phyloP scores from a whole-genome alignment of 371 early-diverging fungal species.

The Syncephalastrum monosporum region DNA sequence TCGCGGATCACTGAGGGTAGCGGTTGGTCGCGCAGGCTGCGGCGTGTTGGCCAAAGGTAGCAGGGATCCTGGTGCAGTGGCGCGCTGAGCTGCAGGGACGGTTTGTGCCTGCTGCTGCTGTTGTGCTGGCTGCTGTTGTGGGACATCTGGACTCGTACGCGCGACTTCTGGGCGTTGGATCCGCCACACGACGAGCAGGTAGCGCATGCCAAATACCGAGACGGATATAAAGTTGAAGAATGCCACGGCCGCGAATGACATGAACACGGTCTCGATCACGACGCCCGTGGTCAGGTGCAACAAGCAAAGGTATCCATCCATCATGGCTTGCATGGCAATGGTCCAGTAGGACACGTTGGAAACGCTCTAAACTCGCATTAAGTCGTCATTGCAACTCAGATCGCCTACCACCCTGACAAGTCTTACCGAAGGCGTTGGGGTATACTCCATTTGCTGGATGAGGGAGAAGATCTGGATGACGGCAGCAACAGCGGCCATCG shows the following conservation, averaged over 20 bases:
- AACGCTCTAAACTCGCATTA: slow-evolving; percentile 40
- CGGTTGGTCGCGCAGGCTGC: slow-evolving; percentile 8
- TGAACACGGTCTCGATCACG: slow-evolving; percentile 56
- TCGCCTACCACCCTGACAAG: not conserved
- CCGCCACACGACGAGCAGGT: slow-evolving; percentile 69
- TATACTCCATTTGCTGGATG: slow-evolving; percentile 73
- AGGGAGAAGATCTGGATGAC: slow-evolving; percentile 60
- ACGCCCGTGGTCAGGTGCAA: slow-evolving; percentile 64
- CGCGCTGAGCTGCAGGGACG: too few species aligned
- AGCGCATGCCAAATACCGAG: slow-evolving; percentile 73
- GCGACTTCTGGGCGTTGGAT: slow-evolving; percentile 65
- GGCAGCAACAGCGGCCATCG: slow-evolving; percentile 49
- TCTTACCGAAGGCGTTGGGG: slow-evolving; percentile 72
- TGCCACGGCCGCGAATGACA: slow-evolving; percentile 65
- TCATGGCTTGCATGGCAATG: slow-evolving; percentile 66
- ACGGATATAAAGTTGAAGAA: slow-evolving; percentile 73
- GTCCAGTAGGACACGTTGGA: slow-evolving; percentile 78
- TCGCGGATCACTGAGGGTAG: slow-evolving; percentile 24
- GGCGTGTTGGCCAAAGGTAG: slow-evolving; percentile 10
- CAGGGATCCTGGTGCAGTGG: slow-evolving; percentile 14
- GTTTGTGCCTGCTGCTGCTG: slow-evolving; percentile 19
- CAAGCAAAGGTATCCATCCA: slow-evolving; percentile 71
- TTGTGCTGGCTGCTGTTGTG: slow-evolving; percentile 10
- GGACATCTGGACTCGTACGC: slow-evolving; percentile 12
- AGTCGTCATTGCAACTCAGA: not conserved